Conservation (phyloP, 495 filamentous ascomycete species). For the Tricharina praecox region DNA sequence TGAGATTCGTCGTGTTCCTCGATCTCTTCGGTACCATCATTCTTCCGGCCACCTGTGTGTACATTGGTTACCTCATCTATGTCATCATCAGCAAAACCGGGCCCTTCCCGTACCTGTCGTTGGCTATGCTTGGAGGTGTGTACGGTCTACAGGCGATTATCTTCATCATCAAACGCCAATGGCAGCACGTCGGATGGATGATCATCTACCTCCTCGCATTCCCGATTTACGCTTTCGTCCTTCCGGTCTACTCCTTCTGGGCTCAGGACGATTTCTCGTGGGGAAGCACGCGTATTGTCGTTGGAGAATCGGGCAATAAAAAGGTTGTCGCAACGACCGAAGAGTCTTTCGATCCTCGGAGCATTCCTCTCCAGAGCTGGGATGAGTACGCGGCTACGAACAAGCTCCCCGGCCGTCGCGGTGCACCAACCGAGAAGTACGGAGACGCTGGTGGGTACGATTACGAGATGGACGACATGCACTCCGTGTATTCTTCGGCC, state of each 20-base stretch:
- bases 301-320: conserved; percentile 81
- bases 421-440: conserved; percentile 47
- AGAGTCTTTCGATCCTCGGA: conserved; percentile 73
- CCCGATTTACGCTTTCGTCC: conserved; percentile 80
- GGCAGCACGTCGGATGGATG: conserved; percentile 98
- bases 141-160: conserved; percentile 93
- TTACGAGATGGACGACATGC: conserved; percentile 96
- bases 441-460: conserved; percentile 33
- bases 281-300: conserved; percentile 95
- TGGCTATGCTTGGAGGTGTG: conserved; percentile 73
- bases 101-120: conserved; percentile 69
- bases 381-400: conserved; percentile 91
- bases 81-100: conserved; percentile 50
- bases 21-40: conserved; percentile 89
- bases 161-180: conserved; percentile 89
- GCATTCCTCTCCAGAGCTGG: conserved; percentile 88
- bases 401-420: conserved; percentile 79
- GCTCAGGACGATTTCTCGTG: conserved; percentile 96
- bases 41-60: conserved; percentile 77
- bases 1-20: conserved; percentile 96
- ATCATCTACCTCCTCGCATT: conserved; percentile 90
- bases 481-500: conserved; percentile 85
- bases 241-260: conserved; percentile 97
- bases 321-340: conserved; percentile 75
- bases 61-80: conserved; percentile 83